Base-by-base conservation (phyloP, 805 yeast species). In the Teunomyces aglyptinius region DNA sequence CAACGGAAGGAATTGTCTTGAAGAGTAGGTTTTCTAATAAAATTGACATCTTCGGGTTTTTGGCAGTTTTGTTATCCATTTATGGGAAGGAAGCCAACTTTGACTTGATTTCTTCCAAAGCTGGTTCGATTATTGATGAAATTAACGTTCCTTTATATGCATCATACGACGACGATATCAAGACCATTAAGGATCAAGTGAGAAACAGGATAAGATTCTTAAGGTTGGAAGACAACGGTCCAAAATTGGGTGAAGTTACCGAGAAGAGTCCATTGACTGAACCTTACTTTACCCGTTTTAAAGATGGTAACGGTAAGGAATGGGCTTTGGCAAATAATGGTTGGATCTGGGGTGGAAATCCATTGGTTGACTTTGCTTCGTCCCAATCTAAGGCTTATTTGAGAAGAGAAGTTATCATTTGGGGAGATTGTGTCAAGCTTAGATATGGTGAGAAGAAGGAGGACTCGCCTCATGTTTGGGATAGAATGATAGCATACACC, bases 301-400 rank as follows among this genome's bases (percentile, higher is more conserved):
- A 55, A 2, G 77, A 64, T 41, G 63, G 67, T 0, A 60, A 60
- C 2, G 92, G 90, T 2, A 72, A 76, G 32, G 69, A 75, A 1
- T 84, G 83, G 70, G 84, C 87, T 6, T 70, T 92, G 49, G 98
- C 96, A 3, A 94, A 94, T 61, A 92, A 94, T 59, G 99, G 99
- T 40, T 92, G 98, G 97, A 89, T 94, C 47, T 92, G 99, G 99
- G 91, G 89, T 44, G 97, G 96, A 8, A 84, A 92, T 55, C 97
- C 98, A 1, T 67, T 91, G 47, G 85, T 89, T 2, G 98, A 92
- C 67, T 92, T 92, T 76, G 99, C 98, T 0, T 86, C 96, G 0
- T 65, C 76, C 24, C 56, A 82, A 45, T 82, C 96, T 4, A 85
- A 81, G 59, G 91, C 95, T 3, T 92, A 94, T 60, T 67, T 92